Conservation (phyloP, 805 yeast genomes). For the Suhomyces sp. region DNA sequence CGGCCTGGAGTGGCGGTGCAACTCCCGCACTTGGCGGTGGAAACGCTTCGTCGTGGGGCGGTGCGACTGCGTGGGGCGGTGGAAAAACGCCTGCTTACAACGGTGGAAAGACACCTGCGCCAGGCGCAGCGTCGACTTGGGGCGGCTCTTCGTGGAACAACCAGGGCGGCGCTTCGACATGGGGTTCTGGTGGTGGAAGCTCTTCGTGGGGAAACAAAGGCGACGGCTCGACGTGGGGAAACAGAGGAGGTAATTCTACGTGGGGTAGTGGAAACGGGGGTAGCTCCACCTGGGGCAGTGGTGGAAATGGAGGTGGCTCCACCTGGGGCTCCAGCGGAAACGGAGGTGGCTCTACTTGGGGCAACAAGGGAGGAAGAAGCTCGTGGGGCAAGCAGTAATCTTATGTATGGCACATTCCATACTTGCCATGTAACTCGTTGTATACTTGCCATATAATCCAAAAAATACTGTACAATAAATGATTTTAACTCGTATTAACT, state of each 20-base stretch:
- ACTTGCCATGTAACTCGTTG: not conserved
- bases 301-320: conserved; percentile 8
- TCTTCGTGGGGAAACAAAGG: conserved; percentile 18
- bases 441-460: not conserved
- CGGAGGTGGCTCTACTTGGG: conserved; percentile 8
- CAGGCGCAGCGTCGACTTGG: conserved; percentile 38
- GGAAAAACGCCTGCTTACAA: conserved; percentile 15
- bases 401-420: not conserved
- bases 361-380: conserved; percentile 6
- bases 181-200: conserved; percentile 13
- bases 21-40: conserved; percentile 19
- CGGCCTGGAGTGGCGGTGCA: conserved; percentile 51
- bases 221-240: conserved; percentile 16
- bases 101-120: conserved; percentile 21
- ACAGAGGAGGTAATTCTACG: conserved; percentile 27
- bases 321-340: conserved; percentile 8
- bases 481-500: not conserved
- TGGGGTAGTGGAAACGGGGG: conserved; percentile 20
- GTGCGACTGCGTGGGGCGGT: conserved; percentile 52
- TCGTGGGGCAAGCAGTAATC: conserved; percentile 7
- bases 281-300: conserved; percentile 1
- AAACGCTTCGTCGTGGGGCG: conserved; percentile 23
- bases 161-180: conserved; percentile 12
- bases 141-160: conserved; percentile 23
- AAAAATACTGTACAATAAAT: not conserved